A percentile compares a stretch with the other conserved stretches of the same genome.
Conservation (phyloP, 495 filamentous ascomycete species). For the Penicillium canescens region DNA sequence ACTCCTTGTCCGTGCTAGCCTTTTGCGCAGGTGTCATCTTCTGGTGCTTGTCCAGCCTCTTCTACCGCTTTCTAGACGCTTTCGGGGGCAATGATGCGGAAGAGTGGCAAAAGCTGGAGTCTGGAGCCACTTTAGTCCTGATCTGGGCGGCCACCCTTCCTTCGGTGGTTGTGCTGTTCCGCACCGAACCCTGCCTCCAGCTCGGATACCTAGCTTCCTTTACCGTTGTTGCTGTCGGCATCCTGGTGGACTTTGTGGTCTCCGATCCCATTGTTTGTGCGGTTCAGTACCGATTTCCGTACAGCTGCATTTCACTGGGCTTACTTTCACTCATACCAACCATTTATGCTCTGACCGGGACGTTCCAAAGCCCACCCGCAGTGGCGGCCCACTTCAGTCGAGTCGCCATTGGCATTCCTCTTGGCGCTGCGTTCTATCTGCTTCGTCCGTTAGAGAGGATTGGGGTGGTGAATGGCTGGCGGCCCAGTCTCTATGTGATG, state of each 20-base stretch:
- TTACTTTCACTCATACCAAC: conserved; percentile 4
- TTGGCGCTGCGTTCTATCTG: conserved; percentile 3
- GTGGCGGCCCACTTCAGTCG: conserved; percentile 7
- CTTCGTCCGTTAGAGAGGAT: conserved; percentile 5
- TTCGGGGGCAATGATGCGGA: background rate
- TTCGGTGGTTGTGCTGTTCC: background rate
- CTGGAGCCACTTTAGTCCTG: conserved; percentile 1
- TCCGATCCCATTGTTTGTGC: background rate
- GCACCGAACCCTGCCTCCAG: background rate
- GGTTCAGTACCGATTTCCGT: conserved; percentile 5
- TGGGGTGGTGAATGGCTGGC: background rate
- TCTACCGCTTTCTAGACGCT: background rate
- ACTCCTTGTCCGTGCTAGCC: background rate
- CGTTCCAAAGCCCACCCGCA: background rate
- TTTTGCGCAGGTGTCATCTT: background rate
- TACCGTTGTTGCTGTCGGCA: conserved; percentile 4
- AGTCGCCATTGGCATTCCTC: background rate
- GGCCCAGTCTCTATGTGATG: conserved; percentile 3
- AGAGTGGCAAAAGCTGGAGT: background rate
- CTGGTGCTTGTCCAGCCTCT: background rate
- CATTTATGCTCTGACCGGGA: conserved; percentile 4
- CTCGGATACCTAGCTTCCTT: background rate
- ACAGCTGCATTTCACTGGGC: conserved; percentile 1
- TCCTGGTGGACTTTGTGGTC: background rate
- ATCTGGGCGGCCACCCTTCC: conserved; percentile 4